Base-by-base conservation (phyloP, 176 grass and related monocot genomes). In the Paspalum notatum region DNA sequence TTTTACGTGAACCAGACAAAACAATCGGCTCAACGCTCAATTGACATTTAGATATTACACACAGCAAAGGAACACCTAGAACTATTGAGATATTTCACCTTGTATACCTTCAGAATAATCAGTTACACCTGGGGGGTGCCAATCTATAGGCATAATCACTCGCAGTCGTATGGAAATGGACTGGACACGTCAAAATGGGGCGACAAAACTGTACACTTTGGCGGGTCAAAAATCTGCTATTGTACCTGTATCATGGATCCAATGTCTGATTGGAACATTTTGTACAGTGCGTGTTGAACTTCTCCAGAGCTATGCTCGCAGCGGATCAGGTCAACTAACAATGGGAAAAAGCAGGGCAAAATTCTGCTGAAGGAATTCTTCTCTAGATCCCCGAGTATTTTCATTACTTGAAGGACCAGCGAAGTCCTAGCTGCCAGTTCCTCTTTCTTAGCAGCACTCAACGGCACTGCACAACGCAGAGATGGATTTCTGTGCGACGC, bases 221-320 rank as follows among this genome's bases (percentile, higher is more conserved):
- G 41, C 43, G 25, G 48, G 62, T 78, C 46, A 52, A 7, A 7
- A 51, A 53, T 71, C 41, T 79, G 65, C 66, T 48, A 67, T 66
- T 68, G 68, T 32, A 76, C 71, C 58, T 27, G 12, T 71, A 91
- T 55, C 81, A 93, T 67, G 18, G 96, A 88, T 40, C 93, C 86
- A 80, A 99, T 90, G 20, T 60, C 82, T 84, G 85, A 91, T 73
- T 76, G 82, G 82, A 95, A 99, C 85, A 99, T 93, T 62, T 83
- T 90, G 66, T 81, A 87, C 53, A 99, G 78, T 1, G 80, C 68
- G 3, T 65, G 77, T 68, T 91, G 96, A 71, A 99, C 90, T 88
- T 95, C 96, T 53, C 81, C 90, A 21, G 96, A 99, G 59, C 84
- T 78, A 82, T 99, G 92, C 79, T 99, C 96, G 24, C 96, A 99